Evolutionary conservation across 2,329 filamentous ascomycete species (phyloP), one percentile per base, ranked within the genome.

Genomic region (Claviceps cyperi): DNA sequence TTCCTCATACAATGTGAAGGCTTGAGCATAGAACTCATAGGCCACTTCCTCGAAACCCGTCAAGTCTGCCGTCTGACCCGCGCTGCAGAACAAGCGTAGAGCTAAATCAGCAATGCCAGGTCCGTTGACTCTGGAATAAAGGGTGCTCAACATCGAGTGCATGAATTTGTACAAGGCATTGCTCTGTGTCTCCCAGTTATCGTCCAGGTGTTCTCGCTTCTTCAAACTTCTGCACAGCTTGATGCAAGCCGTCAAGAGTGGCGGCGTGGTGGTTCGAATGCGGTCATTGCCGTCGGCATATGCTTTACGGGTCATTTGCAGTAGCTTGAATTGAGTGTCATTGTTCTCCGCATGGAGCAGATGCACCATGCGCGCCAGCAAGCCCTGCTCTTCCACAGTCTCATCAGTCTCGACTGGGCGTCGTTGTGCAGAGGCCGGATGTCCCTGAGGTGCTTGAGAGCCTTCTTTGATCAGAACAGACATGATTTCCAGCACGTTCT

Each of bases 11-110:
- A 97, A 88, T 0, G 91, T 97, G 60, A 98, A 98, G 0, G 92
- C 91, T 66, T 98, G 92, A 0, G 92, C 92, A 59, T 96, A 97
- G 71, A 94, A 98, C 63, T 98, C 92, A 65, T 98, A 98, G 11
- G 89, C 86, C 41, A 95, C 88, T 68, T 98, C 92, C 64, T 98
- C 91, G 58, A 94, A 94, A 2, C 85, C 86, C 11, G 82, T 87
- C 66, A 92, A 83, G 59, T 96, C 90, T 11, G 92, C 90, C 35
- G 94, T 85, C 69, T 96, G 90, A 21, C 92, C 92, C 61, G 89
- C 94, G 41, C 86, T 82, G 58, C 92, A 84, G 64, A 97, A 98
- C 15, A 97, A 74, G 2, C 92, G 85, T 46, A 98, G 76, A 1
- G 87, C 83, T 19, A 98, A 77, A 63, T 98, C 92, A 0, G 91